Base-by-base conservation (phyloP, 768 basidiomycete species). In the Neoboletus subvelutipes region DNA sequence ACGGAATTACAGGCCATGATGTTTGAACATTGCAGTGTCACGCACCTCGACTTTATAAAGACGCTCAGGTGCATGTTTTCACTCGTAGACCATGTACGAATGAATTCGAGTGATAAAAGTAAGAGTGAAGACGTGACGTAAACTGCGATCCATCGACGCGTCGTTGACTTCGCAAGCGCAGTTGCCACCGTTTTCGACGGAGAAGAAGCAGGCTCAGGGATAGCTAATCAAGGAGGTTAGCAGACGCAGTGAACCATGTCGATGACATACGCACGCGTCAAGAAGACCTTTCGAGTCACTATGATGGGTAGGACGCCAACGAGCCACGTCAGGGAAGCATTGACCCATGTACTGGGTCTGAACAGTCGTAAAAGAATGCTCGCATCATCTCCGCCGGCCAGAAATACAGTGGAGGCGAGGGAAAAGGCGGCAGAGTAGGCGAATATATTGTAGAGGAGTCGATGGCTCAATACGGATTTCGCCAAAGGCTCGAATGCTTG, bases 21-120 rank as follows among this genome's bases (percentile, higher is more conserved):
- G 39, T 20, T 20, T 7, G 12, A 20, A 15, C 6, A 1, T 18
- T 7, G 17, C 5, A 17, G n/a, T 7, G 22, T 6, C 69, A 78
- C 61, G 29, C 55, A 87, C 89, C 75, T 85, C 33, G 87, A 90
- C 58, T 83, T 85, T 17, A 87, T 82, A 54, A 90, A 90, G 0
- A 89, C 20, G 0, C 74, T 70, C 7, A 90, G 67, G 40, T 71
- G 76, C 17, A 78, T 67, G 57, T 82, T 79, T 2, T 71, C 70
- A 17, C 66, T 66, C 7, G 57, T 24, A 4, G 62, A 53, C 20
- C 65, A 51, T 55, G 73, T 63, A 3, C 71, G 58, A 42, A 74
- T 70, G 53, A 80, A 66, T 60, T 88, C 79, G 8, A 86, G 56
- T 0, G 65, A 55, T 0, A 83, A 67, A 11, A 83, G 70, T 1